phyloP scores from a whole-genome alignment of 2,329 filamentous ascomycete species.

The Tolypocladium nubicola region DNA sequence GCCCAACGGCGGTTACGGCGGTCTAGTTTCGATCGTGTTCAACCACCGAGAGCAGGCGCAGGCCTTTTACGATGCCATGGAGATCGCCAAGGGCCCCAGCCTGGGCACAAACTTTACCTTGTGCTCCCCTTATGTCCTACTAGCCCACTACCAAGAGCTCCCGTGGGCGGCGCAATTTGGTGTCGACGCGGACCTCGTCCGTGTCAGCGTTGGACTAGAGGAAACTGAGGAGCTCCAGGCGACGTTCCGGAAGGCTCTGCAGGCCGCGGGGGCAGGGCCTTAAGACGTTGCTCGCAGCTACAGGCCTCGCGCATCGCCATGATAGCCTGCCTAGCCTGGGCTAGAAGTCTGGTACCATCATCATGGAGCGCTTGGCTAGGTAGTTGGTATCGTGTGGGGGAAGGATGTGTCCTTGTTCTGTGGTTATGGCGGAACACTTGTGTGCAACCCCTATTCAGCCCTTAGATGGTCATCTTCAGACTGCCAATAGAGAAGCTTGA shows the following conservation, averaged over 20 bases:
- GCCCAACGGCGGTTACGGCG: slow-evolving; percentile 74
- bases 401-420: neutral
- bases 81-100: slow-evolving; percentile 88
- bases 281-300: neutral
- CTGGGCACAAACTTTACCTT: slow-evolving; percentile 95
- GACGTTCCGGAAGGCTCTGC: slow-evolving; percentile 60
- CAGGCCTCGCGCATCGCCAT: neutral
- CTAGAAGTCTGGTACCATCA: neutral
- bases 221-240: slow-evolving; percentile 55
- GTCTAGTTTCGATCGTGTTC: slow-evolving; percentile 78
- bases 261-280: slow-evolving; percentile 30
- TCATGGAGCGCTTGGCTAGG: neutral
- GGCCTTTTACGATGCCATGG: slow-evolving; percentile 74
- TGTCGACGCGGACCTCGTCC: slow-evolving; percentile 68
- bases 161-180: slow-evolving; percentile 82
- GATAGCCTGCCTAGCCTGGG: neutral
- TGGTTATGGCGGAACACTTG: neutral
- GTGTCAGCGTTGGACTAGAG: slow-evolving; percentile 86
- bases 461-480: neutral
- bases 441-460: neutral
- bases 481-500: neutral
- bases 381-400: neutral
- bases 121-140: slow-evolving; percentile 77
- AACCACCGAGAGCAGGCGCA: slow-evolving; percentile 58
- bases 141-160: slow-evolving; percentile 85